phyloP scores from a whole-genome alignment of 257 asterid species.

The Ophiorrhiza pumila region DNA sequence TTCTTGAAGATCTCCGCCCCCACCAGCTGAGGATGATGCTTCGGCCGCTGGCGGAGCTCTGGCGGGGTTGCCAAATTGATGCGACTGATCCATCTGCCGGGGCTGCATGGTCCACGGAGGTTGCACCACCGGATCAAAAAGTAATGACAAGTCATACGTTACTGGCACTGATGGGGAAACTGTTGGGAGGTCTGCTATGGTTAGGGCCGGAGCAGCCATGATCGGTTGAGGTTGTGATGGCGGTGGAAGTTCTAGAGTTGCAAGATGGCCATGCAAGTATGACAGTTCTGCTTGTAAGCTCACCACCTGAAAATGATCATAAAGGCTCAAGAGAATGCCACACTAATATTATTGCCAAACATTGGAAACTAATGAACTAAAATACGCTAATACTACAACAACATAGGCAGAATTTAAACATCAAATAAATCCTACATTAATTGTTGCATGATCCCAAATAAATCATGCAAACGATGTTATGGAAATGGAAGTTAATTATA shows the following conservation, averaged over 20 bases:
- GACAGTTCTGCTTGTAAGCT: constrained; percentile 75
- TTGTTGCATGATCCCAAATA: neutral
- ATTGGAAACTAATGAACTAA: neutral
- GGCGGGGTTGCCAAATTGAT: constrained; percentile 24
- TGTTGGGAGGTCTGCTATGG: constrained; percentile 56
- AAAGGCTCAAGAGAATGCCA: neutral
- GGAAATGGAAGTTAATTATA: neutral
- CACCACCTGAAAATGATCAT: constrained; percentile 51
- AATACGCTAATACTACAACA: no score
- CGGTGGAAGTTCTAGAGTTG: constrained; percentile 64
- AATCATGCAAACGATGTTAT: neutral
- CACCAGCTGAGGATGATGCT: constrained; percentile 17
- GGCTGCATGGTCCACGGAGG: constrained; percentile 50
- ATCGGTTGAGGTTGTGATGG: constrained; percentile 31
- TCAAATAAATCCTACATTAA: neutral
- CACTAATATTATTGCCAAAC: neutral
- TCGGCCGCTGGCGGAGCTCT: constrained; percentile 2
- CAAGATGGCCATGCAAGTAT: constrained; percentile 73
- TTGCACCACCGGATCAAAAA: constrained; percentile 56
- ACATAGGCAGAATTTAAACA: neutral
- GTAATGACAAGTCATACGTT: constrained; percentile 59
- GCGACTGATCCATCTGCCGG: constrained; percentile 44
- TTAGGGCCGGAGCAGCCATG: constrained; percentile 35
- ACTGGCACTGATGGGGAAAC: constrained; percentile 36
- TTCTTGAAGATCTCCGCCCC: constrained; percentile 71